These are phyloP conservation scores for Plasmodium inui DNA, from an alignment of 169 alveolate species.

Conservation along the genomic window DNA sequence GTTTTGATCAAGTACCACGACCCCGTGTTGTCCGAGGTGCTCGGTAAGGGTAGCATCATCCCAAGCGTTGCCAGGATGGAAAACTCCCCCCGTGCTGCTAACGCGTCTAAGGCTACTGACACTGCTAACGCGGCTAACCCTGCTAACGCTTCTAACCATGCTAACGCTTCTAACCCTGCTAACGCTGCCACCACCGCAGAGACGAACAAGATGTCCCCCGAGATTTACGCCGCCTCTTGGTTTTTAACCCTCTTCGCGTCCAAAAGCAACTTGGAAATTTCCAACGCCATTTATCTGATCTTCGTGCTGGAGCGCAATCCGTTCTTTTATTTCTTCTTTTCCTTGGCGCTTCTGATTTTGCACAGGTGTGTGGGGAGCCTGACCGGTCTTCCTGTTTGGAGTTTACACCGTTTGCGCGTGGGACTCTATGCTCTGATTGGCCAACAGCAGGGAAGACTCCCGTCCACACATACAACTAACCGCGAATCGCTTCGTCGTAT, in stretches of 20 bases:
- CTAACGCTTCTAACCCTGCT: too few species aligned
- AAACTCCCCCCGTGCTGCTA: neutral
- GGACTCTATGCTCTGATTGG: neutral
- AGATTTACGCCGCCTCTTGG: constrained; percentile 85
- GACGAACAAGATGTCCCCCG: constrained; percentile 79
- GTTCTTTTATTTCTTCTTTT: constrained; percentile 78
- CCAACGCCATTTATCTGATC: constrained; percentile 77
- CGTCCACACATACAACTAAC: neutral
- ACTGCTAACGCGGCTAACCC: neutral
- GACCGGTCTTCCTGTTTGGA: too few species aligned
- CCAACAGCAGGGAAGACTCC: neutral
- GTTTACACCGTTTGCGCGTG: neutral
- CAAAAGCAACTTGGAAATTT: constrained; percentile 75
- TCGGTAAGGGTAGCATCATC: constrained; percentile 63
- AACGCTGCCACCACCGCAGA: constrained; percentile 42
- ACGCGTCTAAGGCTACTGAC: neutral
- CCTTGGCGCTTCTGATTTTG: constrained; percentile 79
- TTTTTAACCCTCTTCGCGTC: constrained; percentile 83
- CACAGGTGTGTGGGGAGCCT: constrained; percentile 45
- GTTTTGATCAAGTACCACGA: constrained; percentile 81
- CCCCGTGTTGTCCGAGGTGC: constrained; percentile 78
- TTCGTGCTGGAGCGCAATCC: constrained; percentile 77
- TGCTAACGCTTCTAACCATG: neutral
- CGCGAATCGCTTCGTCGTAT: neutral
- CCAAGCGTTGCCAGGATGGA: neutral